A percentile compares a stretch with the other conserved stretches of the same genome.
Evolutionary conservation across 1,139 yeast genomes (phyloP).

Genomic region (Debaryomycetaceae sp.): DNA sequence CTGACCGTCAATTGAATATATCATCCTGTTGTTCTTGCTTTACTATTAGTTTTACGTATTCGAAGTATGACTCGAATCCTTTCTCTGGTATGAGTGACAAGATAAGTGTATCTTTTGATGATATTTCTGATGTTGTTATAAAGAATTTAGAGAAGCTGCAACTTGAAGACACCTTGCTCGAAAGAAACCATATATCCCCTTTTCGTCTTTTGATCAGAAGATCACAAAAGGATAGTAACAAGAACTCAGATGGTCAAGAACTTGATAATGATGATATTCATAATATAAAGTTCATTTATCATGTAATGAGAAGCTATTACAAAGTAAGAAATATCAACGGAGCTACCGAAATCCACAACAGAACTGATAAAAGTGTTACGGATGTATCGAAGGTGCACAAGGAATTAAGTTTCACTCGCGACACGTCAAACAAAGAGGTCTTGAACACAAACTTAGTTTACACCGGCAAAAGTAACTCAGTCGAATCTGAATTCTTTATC

Average conservation of each 20-base stretch:
- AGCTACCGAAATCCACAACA: conserved; percentile 16
- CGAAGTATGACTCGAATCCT: conserved; percentile 33
- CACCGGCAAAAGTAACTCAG: conserved; percentile 1
- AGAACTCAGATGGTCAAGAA: background rate
- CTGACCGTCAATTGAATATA: background rate
- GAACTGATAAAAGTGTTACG: conserved; percentile 3
- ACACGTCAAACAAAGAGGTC: conserved; percentile 5
- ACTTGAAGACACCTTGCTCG: conserved; percentile 28
- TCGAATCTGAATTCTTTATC: conserved; percentile 20
- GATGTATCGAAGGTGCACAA: conserved; percentile 7
- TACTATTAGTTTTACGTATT: conserved; percentile 34
- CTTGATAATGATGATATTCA: conserved; percentile 26
- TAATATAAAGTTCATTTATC: conserved; percentile 31
- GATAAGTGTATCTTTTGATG: conserved; percentile 28
- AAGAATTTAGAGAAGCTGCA: conserved; percentile 17
- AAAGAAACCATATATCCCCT: conserved; percentile 24
- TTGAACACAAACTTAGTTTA: conserved; percentile 9
- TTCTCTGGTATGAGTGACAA: conserved; percentile 24
- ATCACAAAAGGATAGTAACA: background rate
- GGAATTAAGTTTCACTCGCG: conserved; percentile 8
- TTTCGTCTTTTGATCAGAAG: conserved; percentile 26
- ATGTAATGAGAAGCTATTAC: conserved; percentile 30
- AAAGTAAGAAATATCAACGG: conserved; percentile 32
- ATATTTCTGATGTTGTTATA: conserved; percentile 19
- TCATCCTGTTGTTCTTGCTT: conserved; percentile 22